These are phyloP conservation scores for Candida morakotiae DNA, from an alignment of 805 yeast species.

Conservation along the genomic window DNA sequence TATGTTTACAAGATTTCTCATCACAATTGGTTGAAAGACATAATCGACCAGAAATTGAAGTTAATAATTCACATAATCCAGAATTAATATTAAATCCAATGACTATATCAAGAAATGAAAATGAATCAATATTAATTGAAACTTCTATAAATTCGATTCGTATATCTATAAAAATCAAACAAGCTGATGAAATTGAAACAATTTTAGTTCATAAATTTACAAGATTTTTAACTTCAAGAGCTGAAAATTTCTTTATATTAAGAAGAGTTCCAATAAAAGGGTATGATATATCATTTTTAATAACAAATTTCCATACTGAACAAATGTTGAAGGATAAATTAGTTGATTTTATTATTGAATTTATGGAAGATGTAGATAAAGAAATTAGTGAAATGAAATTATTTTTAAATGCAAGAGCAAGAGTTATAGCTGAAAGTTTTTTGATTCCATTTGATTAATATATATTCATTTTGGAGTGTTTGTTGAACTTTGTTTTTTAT, in stretches of 20 bases:
- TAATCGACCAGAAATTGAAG: slow-evolving; percentile 95
- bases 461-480: neutral
- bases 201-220: slow-evolving; percentile 93
- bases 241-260: slow-evolving; percentile 87
- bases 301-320: slow-evolving; percentile 93
- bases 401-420: slow-evolving; percentile 94
- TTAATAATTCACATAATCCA: slow-evolving; percentile 61
- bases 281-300: slow-evolving; percentile 87
- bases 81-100: slow-evolving; percentile 87
- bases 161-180: slow-evolving; percentile 88
- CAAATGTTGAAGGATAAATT: slow-evolving; percentile 92
- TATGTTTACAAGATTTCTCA: slow-evolving; percentile 88
- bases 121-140: slow-evolving; percentile 88
- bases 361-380: slow-evolving; percentile 98
- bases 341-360: slow-evolving; percentile 94
- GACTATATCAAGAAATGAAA: slow-evolving; percentile 87
- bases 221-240: slow-evolving; percentile 89
- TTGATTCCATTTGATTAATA: slow-evolving; percentile 79
- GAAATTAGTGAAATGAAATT: slow-evolving; percentile 98
- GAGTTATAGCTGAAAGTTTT: slow-evolving; percentile 96
- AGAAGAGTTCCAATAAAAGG: slow-evolving; percentile 89
- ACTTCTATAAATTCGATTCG: slow-evolving; percentile 91
- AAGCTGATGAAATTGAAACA: slow-evolving; percentile 95
- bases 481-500: neutral
- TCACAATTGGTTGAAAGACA: slow-evolving; percentile 96